A percentile compares a stretch with the other conserved stretches of the same genome.
phyloP scores from a whole-genome alignment of 805 yeast species.

The Teunomyces aglyptinius region DNA sequence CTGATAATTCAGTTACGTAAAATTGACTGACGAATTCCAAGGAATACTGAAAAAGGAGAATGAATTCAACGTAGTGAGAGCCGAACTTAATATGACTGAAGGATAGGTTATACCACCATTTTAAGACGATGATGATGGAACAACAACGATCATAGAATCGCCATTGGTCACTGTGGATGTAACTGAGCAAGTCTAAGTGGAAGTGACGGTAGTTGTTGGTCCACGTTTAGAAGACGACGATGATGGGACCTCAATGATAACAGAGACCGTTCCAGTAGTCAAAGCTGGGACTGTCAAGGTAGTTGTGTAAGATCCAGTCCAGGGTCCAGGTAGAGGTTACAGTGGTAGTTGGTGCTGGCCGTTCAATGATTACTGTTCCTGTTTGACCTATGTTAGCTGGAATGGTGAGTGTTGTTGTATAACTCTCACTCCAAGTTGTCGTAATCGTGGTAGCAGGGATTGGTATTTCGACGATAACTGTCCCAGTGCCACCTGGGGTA shows the following conservation, averaged over 20 bases:
- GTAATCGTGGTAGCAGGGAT: neutral
- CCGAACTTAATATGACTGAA: neutral
- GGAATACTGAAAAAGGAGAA: neutral
- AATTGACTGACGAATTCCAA: neutral
- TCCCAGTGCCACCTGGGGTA: neutral
- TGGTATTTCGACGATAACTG: neutral
- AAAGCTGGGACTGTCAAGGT: neutral
- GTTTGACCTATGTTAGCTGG: conserved; percentile 9
- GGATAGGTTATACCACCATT: too few species aligned
- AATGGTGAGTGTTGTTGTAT: conserved; percentile 5
- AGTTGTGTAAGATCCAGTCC: neutral
- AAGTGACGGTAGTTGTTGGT: neutral
- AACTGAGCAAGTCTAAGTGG: conserved; percentile 9
- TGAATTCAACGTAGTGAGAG: neutral
- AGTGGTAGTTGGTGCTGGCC: conserved; percentile 7
- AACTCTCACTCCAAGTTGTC: conserved; percentile 5
- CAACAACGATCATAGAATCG: too few species aligned
- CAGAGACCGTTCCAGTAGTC: conserved; percentile 11
- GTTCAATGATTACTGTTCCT: conserved; percentile 13
- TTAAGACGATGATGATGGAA: too few species aligned
- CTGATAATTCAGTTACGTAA: neutral
- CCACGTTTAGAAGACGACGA: neutral
- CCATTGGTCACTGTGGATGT: neutral
- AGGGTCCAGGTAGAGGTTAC: neutral
- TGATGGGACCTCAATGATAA: conserved; percentile 10